Conservation (phyloP, 805 yeast genomes). For the Candida tibetensis region DNA sequence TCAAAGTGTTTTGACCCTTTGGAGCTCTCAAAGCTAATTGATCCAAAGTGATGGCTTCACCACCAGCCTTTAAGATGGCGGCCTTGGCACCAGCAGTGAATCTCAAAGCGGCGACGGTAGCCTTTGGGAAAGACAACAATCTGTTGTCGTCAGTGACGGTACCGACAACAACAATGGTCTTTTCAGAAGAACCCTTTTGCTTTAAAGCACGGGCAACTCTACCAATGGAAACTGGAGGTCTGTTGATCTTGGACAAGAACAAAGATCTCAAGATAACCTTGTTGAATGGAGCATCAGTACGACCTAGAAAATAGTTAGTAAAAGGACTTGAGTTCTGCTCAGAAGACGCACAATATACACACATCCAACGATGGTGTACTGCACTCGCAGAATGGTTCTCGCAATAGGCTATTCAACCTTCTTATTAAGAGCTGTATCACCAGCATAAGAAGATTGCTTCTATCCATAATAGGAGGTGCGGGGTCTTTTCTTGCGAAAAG, state of each 20-base stretch:
- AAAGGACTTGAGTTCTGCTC: constrained; percentile 38
- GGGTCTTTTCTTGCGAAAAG: neutral
- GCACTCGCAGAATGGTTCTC: constrained; percentile 29
- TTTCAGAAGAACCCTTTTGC: constrained; percentile 80
- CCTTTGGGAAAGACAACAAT: constrained; percentile 90
- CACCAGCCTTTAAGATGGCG: constrained; percentile 96
- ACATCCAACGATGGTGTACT: constrained; percentile 7
- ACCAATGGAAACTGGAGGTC: constrained; percentile 98
- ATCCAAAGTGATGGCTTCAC: constrained; percentile 99
- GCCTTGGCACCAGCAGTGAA: constrained; percentile 99
- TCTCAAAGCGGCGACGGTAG: constrained; percentile 98
- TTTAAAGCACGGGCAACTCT: constrained; percentile 81
- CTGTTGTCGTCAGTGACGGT: constrained; percentile 98
- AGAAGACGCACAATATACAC: constrained; percentile 33
- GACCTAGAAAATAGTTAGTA: constrained; percentile 49
- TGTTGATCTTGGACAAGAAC: constrained; percentile 97
- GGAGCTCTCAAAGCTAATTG: constrained; percentile 99
- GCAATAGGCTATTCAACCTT: neutral
- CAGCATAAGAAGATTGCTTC: constrained; percentile 7
- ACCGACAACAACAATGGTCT: constrained; percentile 97
- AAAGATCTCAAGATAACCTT: constrained; percentile 90
- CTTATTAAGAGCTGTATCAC: constrained; percentile 11
- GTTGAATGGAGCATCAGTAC: constrained; percentile 99
- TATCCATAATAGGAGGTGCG: no score
- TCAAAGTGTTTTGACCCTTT: constrained; percentile 97